Evolutionary conservation across 2,329 filamentous ascomycete species (phyloP).

Genomic region (Elsinoe perseae): DNA sequence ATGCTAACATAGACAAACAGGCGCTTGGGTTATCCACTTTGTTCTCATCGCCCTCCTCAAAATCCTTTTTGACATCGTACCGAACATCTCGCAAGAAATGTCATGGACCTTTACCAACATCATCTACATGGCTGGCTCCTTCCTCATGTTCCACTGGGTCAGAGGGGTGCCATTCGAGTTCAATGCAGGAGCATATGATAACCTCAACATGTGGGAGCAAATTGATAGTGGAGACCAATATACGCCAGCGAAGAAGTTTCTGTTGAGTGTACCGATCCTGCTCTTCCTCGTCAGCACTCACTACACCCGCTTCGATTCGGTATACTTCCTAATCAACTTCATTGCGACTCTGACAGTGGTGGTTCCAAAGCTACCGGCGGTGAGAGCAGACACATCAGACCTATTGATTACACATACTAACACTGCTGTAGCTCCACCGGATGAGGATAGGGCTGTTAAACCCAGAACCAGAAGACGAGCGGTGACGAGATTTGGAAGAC

Average conservation of each 20-base stretch:
- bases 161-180: constrained; percentile 98
- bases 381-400: constrained; percentile 45
- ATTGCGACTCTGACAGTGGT: constrained; percentile 85
- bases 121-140: constrained; percentile 97
- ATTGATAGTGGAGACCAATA: constrained; percentile 99
- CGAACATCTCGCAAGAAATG: constrained; percentile 91
- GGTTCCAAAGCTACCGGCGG: constrained; percentile 91
- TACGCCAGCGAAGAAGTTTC: constrained; percentile 96
- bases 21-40: constrained; percentile 95
- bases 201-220: constrained; percentile 99
- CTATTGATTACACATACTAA: constrained; percentile 17
- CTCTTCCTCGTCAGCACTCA: constrained; percentile 96
- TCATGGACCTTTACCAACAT: constrained; percentile 99
- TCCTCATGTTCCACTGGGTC: constrained; percentile 99
- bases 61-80: constrained; percentile 94
- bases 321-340: constrained; percentile 96
- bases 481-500: constrained; percentile 14
- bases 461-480: constrained; percentile 24
- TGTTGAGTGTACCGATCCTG: constrained; percentile 86
- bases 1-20: constrained; percentile 40
- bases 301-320: constrained; percentile 95
- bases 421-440: constrained; percentile 28
- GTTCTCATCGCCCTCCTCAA: constrained; percentile 87
- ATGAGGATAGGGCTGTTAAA: constrained; percentile 33
- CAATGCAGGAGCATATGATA: constrained; percentile 96